Evolutionary conservation across 345 rosid genomes (phyloP), one percentile per base, ranked within the genome.

Genomic region (Clausena lansium): DNA sequence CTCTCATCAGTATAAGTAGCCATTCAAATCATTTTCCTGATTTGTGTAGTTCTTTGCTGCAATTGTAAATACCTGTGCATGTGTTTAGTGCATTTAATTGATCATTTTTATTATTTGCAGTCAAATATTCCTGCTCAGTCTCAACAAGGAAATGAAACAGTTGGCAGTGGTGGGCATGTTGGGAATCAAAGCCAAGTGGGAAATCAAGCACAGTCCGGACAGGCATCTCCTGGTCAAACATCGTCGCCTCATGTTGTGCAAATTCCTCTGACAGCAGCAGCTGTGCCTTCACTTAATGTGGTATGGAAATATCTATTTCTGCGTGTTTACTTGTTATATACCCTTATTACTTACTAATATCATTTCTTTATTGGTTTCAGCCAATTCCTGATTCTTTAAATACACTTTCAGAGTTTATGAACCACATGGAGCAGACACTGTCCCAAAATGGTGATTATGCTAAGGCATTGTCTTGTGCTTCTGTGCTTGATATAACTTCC

Each of bases 311-410:
- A 61, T 67, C 54, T 11, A 28, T 35, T 67, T 47, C n/a, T 47
- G 58, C 58, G 33, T 77, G 59, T 36, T 69, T 66, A 24, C 38
- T 65, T 78, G 19, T 47, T 32, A 67, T n/a, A 14, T 19, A 30
- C 41, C 38, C 70, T 35, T 58, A 24, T 13, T 24, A 33, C 39
- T 73, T 62, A 28, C 39, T 75, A 81, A 76, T 68, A 33, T 64
- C 0, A 6, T 78, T 38, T 30, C 27, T 76, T 60, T 30, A 75
- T 71, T 41, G 47, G 76, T 77, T 84, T 70, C 91, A 96, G 98
- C 97, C 98, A 62, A 90, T 92, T 73, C 98, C 95, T 3, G 94
- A 94, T 88, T 91, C 98, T 32, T 64, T 96, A 81, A 90, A 78
- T 75, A 92, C 97, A 20, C 83, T 94, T 73, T 70, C 85, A 24